Conservation (phyloP, 768 basidiomycete species). For the Pholiota molesta region DNA sequence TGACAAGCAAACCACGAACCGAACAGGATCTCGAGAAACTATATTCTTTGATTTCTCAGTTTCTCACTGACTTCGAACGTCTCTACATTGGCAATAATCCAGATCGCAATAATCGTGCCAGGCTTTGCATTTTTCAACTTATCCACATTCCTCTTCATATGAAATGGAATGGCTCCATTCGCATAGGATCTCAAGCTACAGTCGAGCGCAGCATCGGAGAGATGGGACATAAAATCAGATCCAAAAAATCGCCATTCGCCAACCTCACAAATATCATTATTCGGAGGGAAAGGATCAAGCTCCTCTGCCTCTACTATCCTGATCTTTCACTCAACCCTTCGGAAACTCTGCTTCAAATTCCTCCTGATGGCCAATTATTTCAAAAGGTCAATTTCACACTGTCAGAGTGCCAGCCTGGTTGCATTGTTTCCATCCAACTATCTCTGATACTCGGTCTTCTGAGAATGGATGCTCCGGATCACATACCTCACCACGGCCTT, state of each 20-base stretch:
- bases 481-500: no score
- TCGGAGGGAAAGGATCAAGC: not conserved
- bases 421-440: no score
- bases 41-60: constrained; percentile 24
- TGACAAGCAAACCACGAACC: constrained; percentile 26
- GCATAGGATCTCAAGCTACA: constrained; percentile 35
- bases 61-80: constrained; percentile 28
- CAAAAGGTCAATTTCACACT: no score
- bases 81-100: constrained; percentile 31
- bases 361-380: no score
- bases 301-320: constrained; percentile 8
- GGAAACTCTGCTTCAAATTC: no score
- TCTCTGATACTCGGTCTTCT: no score
- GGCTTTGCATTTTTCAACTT: constrained; percentile 36
- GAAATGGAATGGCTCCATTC: constrained; percentile 37
- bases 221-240: constrained; percentile 30
- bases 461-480: no score
- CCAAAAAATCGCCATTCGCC: constrained; percentile 33
- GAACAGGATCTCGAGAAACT: constrained; percentile 23
- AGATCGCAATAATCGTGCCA: constrained; percentile 23
- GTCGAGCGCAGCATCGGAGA: constrained; percentile 30
- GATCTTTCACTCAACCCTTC: no score
- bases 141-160: constrained; percentile 38
- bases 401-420: no score
- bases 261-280: constrained; percentile 22